These are phyloP conservation scores for Perkinsus chesapeaki DNA, from an alignment of 169 alveolate genomes.

Conservation along the genomic window DNA sequence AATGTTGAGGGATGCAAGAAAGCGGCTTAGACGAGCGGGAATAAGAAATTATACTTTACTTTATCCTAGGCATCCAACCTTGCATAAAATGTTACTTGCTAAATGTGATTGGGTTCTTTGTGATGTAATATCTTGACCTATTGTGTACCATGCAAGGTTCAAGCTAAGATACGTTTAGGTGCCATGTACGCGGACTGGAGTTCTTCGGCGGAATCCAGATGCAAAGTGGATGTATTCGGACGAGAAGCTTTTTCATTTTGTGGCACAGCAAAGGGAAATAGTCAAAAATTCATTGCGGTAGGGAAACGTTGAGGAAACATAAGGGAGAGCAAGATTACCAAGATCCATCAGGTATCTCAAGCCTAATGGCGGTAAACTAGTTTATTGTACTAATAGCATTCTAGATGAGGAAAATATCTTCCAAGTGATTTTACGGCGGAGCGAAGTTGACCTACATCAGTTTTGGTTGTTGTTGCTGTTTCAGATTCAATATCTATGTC, in stretches of 20 bases:
- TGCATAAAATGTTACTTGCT: constrained; percentile 44
- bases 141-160: not conserved
- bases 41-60: constrained; percentile 69
- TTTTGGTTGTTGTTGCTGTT: constrained; percentile 23
- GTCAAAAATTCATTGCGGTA: constrained; percentile 55
- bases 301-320: constrained; percentile 17
- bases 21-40: constrained; percentile 81
- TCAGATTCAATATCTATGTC: constrained; percentile 41
- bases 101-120: constrained; percentile 75
- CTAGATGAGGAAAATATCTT: constrained; percentile 67
- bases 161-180: constrained; percentile 58
- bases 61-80: constrained; percentile 42
- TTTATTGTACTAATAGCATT: constrained; percentile 78
- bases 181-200: constrained; percentile 89
- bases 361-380: constrained; percentile 66
- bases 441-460: not conserved
- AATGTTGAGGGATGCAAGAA: constrained; percentile 64
- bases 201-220: constrained; percentile 86
- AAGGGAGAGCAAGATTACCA: not conserved
- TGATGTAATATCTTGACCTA: not conserved
- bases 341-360: constrained; percentile 24
- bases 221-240: constrained; percentile 69
- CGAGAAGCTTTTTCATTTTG: constrained; percentile 34
- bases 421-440: constrained; percentile 49
- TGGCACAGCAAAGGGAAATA: constrained; percentile 55